Conservation (phyloP, 768 basidiomycete species). For the Pleurotus djamor region DNA sequence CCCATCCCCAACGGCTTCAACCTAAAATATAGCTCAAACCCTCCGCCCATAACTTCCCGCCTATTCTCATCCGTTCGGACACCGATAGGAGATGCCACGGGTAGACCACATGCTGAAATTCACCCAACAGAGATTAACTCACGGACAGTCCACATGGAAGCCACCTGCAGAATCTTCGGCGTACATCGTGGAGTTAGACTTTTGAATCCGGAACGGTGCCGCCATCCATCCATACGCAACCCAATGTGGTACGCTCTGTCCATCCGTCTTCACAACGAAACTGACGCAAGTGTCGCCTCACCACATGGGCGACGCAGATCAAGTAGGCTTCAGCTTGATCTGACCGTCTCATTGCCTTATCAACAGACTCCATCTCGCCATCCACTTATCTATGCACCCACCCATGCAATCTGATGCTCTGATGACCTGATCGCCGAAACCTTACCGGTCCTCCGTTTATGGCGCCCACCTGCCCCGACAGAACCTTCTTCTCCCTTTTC, state of each 20-base stretch:
- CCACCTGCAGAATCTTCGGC: background rate
- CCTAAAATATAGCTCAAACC: background rate
- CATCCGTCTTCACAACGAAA: background rate
- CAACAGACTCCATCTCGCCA: background rate
- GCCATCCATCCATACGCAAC: background rate
- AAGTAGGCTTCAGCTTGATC: background rate
- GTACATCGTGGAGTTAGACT: background rate
- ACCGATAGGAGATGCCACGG: background rate
- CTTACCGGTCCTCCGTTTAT: background rate
- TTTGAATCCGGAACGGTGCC: background rate
- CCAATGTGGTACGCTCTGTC: background rate
- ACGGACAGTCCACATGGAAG: background rate
- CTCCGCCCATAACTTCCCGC: slow-evolving; percentile 2
- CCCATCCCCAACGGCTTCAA: background rate
- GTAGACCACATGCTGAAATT: background rate
- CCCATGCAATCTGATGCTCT: too few species aligned
- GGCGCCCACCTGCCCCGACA: background rate
- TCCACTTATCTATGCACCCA: background rate
- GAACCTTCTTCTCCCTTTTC: slow-evolving; percentile 4
- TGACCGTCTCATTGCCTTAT: background rate
- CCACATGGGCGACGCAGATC: background rate
- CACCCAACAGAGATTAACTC: too few species aligned
- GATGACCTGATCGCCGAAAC: background rate
- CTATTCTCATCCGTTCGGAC: background rate
- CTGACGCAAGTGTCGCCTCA: too few species aligned